Evolutionary conservation across 2,329 filamentous ascomycete species (phyloP).

Genomic region (Blumeria graminis): DNA sequence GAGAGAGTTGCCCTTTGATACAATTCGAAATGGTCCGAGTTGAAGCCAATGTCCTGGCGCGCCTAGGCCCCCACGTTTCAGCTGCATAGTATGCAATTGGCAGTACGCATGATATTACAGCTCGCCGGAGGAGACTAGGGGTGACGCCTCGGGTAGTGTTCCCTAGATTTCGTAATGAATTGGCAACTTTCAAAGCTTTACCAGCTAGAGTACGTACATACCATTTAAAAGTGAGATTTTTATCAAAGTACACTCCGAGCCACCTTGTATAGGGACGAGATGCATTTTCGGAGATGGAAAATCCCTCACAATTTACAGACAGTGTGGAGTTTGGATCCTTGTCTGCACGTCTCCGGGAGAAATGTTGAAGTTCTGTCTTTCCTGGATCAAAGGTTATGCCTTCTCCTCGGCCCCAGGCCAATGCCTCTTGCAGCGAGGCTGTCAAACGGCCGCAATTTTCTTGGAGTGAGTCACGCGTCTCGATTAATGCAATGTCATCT

Average conservation of each 20-base stretch:
- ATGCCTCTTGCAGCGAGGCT: neutral
- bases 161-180: neutral
- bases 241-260: neutral
- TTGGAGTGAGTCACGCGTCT: neutral
- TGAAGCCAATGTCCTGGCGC: neutral
- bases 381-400: neutral
- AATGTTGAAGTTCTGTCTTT: neutral
- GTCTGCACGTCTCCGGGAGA: neutral
- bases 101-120: neutral
- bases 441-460: neutral
- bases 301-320: too few species aligned
- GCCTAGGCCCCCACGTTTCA: neutral
- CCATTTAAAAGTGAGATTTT: neutral
- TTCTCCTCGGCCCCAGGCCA: neutral
- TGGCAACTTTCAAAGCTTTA: neutral
- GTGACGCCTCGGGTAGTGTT: neutral
- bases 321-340: neutral
- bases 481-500: neutral
- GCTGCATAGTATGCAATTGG: neutral
- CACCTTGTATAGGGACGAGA: neutral
- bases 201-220: neutral
- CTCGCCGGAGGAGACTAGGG: neutral
- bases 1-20: neutral
- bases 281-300: too few species aligned
- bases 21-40: neutral